A percentile compares a stretch with the other conserved stretches of the same genome.
These are phyloP conservation scores for Boletellus sp. DNA, from an alignment of 768 basidiomycete species.

Conservation along the genomic window DNA sequence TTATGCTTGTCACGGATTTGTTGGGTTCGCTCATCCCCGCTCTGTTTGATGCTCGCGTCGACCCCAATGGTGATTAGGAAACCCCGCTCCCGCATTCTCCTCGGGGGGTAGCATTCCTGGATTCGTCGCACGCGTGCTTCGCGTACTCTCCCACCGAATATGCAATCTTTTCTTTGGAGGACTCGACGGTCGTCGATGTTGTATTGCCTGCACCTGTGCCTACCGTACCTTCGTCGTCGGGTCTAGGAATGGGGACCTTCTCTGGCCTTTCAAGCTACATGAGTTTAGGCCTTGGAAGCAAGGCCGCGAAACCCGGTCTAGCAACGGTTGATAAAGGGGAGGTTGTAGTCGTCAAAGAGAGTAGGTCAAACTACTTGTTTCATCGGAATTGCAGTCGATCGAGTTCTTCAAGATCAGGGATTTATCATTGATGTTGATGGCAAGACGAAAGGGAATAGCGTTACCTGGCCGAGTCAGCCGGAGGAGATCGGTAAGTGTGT, in stretches of 20 bases:
- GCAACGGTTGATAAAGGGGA: constrained; percentile 57
- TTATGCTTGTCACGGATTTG: background rate
- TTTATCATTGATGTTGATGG: constrained; percentile 61
- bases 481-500: constrained; percentile 65
- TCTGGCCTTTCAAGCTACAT: constrained; percentile 77
- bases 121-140: constrained; percentile 58
- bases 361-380: constrained; percentile 42
- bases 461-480: constrained; percentile 77
- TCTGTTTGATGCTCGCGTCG: background rate
- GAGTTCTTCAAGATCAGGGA: constrained; percentile 52
- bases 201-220: constrained; percentile 40
- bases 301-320: constrained; percentile 57
- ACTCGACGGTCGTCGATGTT: constrained; percentile 55
- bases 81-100: constrained; percentile 82
- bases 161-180: constrained; percentile 65
- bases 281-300: constrained; percentile 75
- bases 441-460: constrained; percentile 44
- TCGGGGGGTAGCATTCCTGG: constrained; percentile 74
- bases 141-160: constrained; percentile 70
- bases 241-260: constrained; percentile 63
- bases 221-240: constrained; percentile 26
- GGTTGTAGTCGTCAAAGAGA: constrained; percentile 71
- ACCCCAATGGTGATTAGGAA: constrained; percentile 51
- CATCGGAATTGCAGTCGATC: background rate
- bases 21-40: background rate